These are phyloP conservation scores for Lachancea fermentati DNA, from an alignment of 805 yeast genomes.

Conservation along the genomic window DNA sequence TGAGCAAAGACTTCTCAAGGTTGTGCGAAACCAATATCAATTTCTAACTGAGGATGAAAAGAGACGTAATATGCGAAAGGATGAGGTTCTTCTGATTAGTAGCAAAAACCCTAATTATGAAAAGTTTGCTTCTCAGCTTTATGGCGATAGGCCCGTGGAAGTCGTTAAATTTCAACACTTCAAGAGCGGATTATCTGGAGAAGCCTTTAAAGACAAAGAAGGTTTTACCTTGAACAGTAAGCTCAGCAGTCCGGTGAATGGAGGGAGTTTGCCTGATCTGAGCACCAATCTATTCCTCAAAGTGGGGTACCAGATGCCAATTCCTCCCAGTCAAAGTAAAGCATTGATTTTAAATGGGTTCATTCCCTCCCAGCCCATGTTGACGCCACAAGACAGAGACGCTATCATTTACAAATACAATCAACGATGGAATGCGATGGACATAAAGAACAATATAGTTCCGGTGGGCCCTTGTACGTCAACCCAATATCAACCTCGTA, in stretches of 20 bases:
- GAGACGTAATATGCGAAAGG: conserved; percentile 62
- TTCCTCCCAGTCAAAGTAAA: conserved; percentile 44
- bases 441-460: conserved; percentile 36
- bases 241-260: conserved; percentile 33
- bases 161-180: conserved; percentile 40
- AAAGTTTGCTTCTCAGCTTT: conserved; percentile 29
- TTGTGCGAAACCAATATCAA: conserved; percentile 60
- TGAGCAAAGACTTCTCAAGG: conserved; percentile 61
- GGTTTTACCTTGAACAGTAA: conserved; percentile 31
- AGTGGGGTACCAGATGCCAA: conserved; percentile 50
- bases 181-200: conserved; percentile 56
- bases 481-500: conserved; percentile 41
- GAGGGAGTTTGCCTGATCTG: conserved; percentile 35
- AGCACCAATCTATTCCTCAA: conserved; percentile 38
- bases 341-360: conserved; percentile 82
- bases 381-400: conserved; percentile 67
- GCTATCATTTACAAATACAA: conserved; percentile 46
- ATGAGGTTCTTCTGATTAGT: conserved; percentile 66
- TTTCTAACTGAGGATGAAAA: conserved; percentile 61
- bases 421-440: conserved; percentile 29
- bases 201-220: conserved; percentile 34
- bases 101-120: conserved; percentile 47
- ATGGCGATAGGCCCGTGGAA: conserved; percentile 20
- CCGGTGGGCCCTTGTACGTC: conserved; percentile 46
- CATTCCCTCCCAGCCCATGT: conserved; percentile 52